These are phyloP conservation scores for Xylariaceae sp. DNA, from an alignment of 2,329 filamentous ascomycete genomes.

Conservation along the genomic window DNA sequence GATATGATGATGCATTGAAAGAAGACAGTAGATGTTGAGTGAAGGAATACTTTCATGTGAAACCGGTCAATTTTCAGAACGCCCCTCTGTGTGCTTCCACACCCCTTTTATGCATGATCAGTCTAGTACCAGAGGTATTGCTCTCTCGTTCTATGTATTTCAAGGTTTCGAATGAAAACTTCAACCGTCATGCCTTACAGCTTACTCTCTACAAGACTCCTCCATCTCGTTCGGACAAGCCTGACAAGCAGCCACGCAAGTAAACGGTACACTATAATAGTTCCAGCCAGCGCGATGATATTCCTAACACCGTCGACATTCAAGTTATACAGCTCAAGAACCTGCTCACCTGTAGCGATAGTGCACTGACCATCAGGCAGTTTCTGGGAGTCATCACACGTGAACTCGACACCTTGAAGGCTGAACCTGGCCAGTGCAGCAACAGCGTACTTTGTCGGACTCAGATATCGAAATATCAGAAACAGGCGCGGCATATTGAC, in stretches of 20 bases:
- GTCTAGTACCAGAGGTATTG: no score
- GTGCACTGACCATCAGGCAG: conserved; percentile 59
- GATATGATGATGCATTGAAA: no score
- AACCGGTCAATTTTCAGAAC: no score
- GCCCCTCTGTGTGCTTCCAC: no score
- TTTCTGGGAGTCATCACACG: conserved; percentile 57
- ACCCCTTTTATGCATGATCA: no score
- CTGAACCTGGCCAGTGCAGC: conserved; percentile 65
- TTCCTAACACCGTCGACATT: conserved; percentile 59
- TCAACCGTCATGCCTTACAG: no score
- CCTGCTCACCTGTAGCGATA: conserved; percentile 62
- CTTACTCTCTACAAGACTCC: no score
- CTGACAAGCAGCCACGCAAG: conserved; percentile 58
- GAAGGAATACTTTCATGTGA: no score
- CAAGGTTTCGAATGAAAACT: no score
- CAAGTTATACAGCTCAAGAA: conserved; percentile 63
- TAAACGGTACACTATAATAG: conserved; percentile 61
- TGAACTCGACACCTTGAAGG: conserved; percentile 57
- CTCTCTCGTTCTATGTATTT: no score
- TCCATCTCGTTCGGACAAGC: conserved; percentile 51
- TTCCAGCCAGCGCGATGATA: conserved; percentile 58
- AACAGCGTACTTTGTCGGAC: conserved; percentile 65
- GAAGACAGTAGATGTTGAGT: no score
- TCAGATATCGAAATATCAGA: conserved; percentile 66
- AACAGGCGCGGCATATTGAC: conserved; percentile 65